phyloP scores from a whole-genome alignment of 2,329 filamentous ascomycete genomes.

The Zasmidium cellare region DNA sequence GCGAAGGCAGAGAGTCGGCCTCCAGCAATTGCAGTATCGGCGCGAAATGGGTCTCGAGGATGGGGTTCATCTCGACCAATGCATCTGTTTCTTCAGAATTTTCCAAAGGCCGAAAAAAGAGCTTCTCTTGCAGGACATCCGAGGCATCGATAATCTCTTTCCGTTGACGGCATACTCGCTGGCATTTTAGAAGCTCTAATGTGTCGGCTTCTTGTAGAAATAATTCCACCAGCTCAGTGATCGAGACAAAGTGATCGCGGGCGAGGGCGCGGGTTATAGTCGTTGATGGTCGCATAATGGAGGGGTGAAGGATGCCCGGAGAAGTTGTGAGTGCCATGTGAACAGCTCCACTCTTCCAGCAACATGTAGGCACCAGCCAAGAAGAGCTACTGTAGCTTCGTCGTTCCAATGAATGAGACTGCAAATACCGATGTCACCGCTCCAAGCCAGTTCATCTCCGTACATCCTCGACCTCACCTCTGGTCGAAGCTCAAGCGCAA shows the following conservation, averaged over 20 bases:
- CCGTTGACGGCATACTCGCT: slow-evolving; percentile 13
- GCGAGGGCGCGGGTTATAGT: neutral
- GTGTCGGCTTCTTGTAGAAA: slow-evolving; percentile 9
- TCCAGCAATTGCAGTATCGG: neutral
- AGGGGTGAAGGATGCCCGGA: too few relatives aligned
- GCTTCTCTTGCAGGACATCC: slow-evolving; percentile 5
- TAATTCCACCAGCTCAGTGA: slow-evolving; percentile 12
- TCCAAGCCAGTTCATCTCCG: too few relatives aligned
- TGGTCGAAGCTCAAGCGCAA: too few relatives aligned
- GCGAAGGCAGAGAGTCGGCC: neutral
- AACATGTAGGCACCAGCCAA: too few relatives aligned
- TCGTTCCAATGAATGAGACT: too few relatives aligned
- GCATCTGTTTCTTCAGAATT: neutral
- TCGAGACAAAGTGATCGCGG: slow-evolving; percentile 16
- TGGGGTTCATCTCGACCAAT: slow-evolving; percentile 6
- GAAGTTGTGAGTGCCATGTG: too few relatives aligned
- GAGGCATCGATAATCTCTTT: slow-evolving; percentile 6
- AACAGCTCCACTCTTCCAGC: too few relatives aligned
- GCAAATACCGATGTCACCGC: too few relatives aligned
- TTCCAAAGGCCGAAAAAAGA: slow-evolving; percentile 5
- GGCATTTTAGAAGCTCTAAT: slow-evolving; percentile 12
- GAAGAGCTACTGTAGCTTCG: too few relatives aligned
- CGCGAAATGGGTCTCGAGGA: slow-evolving; percentile 3
- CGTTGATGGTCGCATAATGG: too few relatives aligned
- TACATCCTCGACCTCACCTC: too few relatives aligned